Evolutionary conservation across 768 basidiomycete species (phyloP).

Genomic region (Auricularia auricula-judae): DNA sequence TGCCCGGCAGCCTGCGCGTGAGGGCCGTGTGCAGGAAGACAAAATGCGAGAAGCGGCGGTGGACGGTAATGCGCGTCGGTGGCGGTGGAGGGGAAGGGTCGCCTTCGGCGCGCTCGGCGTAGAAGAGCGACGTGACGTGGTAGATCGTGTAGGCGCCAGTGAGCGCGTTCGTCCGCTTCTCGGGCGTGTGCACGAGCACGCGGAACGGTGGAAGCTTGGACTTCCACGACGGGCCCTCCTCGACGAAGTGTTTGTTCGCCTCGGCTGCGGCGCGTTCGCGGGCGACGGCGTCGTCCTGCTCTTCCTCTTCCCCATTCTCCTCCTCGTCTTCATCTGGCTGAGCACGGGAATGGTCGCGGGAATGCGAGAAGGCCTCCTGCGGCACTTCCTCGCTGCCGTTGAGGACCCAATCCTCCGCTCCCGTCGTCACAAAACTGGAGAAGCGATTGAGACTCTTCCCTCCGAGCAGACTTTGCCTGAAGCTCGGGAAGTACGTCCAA

Average conservation of each 20-base stretch:
- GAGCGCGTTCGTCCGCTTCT: slow-evolving; percentile 55
- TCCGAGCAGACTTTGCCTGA: slow-evolving; percentile 53
- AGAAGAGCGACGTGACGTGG: slow-evolving; percentile 65
- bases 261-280: slow-evolving; percentile 34
- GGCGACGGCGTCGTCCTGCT: slow-evolving; percentile 12
- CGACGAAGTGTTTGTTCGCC: slow-evolving; percentile 61
- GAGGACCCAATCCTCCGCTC: slow-evolving; percentile 76
- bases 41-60: slow-evolving; percentile 80
- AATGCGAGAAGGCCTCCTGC: slow-evolving; percentile 1
- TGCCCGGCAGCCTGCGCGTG: slow-evolving; percentile 55
- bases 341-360: background rate
- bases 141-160: slow-evolving; percentile 69
- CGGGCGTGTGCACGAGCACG: slow-evolving; percentile 69
- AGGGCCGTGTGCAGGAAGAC: slow-evolving; percentile 65
- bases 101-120: slow-evolving; percentile 15
- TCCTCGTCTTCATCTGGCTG: slow-evolving; percentile 23
- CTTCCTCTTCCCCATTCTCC: slow-evolving; percentile 17
- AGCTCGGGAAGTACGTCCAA: slow-evolving; percentile 52
- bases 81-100: slow-evolving; percentile 19
- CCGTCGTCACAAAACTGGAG: slow-evolving; percentile 76
- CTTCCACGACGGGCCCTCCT: slow-evolving; percentile 62
- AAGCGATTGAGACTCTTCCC: slow-evolving; percentile 78
- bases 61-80: slow-evolving; percentile 55
- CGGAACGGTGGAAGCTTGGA: slow-evolving; percentile 61
- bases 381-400: slow-evolving; percentile 33